Evolutionary conservation across 2,329 filamentous ascomycete genomes (phyloP), one percentile per base, ranked within the genome.

Genomic region (Ophiostoma quercus): DNA sequence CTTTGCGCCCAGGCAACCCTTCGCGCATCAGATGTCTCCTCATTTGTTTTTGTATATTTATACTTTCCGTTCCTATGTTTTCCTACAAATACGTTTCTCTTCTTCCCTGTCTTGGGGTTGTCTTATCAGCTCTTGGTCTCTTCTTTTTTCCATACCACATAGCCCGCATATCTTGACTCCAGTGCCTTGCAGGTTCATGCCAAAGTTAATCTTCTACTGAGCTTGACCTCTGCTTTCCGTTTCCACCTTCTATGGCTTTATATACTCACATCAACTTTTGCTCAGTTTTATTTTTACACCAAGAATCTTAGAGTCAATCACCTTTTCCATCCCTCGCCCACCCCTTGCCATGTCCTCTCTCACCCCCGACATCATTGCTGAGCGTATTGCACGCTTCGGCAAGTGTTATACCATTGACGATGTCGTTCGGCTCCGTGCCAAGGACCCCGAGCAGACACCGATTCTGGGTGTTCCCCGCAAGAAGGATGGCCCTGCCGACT

Each of bases 381-480:
- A 75, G 57, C 76, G 75, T 47, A 73, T 79, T 11, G 70, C 74
- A 22, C 73, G 76, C 39, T 82, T 77, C 70, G 80, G 80, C 29
- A 78, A 77, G 63, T 77, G 79, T 60, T 77, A 79, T 75, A 76
- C 79, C 22, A 75, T 82, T 7, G 80, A 82, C 69, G 80, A 82
- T 66, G 74, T 82, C 66, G 77, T 82, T 69, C 79, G 79, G 2
- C 74, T 78, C 67, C 76, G 80, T 57, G 80, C 77, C 7, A 74
- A 75, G 16, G 80, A 82, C 69, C 70, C 75, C 3, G 72, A 79
- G n/a, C 80, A 82, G 72, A 71, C 74, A 65, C 79, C 79, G 1
- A 80, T 82, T 63, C 76, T 82, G 8, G 80, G 80, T 4, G 80
- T 82, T 73, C 80, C 80, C 0, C 76, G 72, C 39, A 73, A 75